Evolutionary conservation across 768 basidiomycete species (phyloP).

Genomic region (Calocera cornea): DNA sequence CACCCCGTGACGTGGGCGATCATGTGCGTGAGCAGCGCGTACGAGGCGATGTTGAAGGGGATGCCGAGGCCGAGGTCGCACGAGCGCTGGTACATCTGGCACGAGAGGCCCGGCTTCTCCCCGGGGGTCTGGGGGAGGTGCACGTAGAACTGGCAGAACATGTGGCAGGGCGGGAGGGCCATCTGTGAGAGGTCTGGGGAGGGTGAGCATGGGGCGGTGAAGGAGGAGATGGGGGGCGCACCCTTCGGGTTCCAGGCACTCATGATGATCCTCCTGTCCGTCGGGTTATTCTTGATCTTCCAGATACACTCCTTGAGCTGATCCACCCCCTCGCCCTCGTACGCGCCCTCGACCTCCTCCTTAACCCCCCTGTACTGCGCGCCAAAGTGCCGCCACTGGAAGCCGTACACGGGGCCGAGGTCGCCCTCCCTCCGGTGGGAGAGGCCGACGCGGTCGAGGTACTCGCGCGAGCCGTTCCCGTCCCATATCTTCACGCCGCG

Average conservation of each 20-base stretch:
- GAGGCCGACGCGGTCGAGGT: slow-evolving; percentile 74
- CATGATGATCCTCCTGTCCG: slow-evolving; percentile 83
- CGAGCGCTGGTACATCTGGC: slow-evolving; percentile 95
- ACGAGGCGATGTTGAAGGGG: slow-evolving; percentile 98
- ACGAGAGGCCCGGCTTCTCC: slow-evolving; percentile 63
- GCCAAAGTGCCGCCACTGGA: slow-evolving; percentile 94
- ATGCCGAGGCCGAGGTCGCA: slow-evolving; percentile 95
- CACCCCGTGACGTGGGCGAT: slow-evolving; percentile 85
- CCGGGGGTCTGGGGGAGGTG: slow-evolving; percentile 49
- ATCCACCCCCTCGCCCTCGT: slow-evolving; percentile 77
- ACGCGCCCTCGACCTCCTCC: slow-evolving; percentile 40
- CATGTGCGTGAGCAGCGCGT: slow-evolving; percentile 94
- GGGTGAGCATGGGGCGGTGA: not conserved
- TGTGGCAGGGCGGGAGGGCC: slow-evolving; percentile 97
- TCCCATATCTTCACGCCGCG: slow-evolving; percentile 97
- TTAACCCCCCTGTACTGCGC: slow-evolving; percentile 44
- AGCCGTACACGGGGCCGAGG: slow-evolving; percentile 92
- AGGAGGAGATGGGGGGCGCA: slow-evolving; percentile 25
- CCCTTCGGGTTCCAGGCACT: slow-evolving; percentile 98
- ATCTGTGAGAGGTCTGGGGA: slow-evolving; percentile 71
- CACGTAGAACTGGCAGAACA: slow-evolving; percentile 99
- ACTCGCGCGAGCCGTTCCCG: slow-evolving; percentile 81
- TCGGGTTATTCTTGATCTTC: slow-evolving; percentile 87
- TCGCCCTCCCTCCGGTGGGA: slow-evolving; percentile 78
- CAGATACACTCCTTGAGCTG: slow-evolving; percentile 77